These are phyloP conservation scores for Austroboletus niveus DNA, from an alignment of 1,284 basidiomycete genomes.

Conservation along the genomic window DNA sequence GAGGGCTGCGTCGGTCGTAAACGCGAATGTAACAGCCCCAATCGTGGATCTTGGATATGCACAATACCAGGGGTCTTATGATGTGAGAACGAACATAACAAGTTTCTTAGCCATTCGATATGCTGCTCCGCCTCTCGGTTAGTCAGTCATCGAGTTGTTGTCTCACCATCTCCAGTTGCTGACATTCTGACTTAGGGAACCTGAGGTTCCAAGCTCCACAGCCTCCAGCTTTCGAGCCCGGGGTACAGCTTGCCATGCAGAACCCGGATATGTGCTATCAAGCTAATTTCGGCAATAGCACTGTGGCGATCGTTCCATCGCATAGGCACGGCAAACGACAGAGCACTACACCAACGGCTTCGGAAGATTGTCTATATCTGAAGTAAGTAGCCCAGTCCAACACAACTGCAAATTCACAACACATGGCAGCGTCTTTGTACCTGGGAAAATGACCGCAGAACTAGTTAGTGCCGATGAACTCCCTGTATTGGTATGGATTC, in stretches of 20 bases:
- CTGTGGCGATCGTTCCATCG: not conserved
- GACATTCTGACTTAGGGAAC: not conserved
- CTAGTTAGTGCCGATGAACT: not conserved
- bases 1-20: not conserved
- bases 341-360: not conserved
- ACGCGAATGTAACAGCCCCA: not conserved
- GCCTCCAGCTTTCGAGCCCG: not conserved
- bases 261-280: constrained; percentile 18
- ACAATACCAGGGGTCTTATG: constrained; percentile 12
- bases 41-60: constrained; percentile 17
- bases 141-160: not conserved
- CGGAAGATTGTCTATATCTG: constrained; percentile 23
- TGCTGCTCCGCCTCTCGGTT: constrained; percentile 17
- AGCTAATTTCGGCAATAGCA: not conserved
- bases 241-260: constrained; percentile 13
- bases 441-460: constrained; percentile 4
- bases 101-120: constrained; percentile 16
- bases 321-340: constrained; percentile 4
- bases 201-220: constrained; percentile 20
- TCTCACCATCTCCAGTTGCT: not conserved
- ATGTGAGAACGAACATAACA: constrained; percentile 9
- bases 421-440: constrained; percentile 11
- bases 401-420: not conserved
- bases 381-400: constrained; percentile 13
- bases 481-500: constrained; percentile 23